These are phyloP conservation scores for Hylodesmum podocarpum DNA, from an alignment of 306 rosid species.

Conservation along the genomic window DNA sequence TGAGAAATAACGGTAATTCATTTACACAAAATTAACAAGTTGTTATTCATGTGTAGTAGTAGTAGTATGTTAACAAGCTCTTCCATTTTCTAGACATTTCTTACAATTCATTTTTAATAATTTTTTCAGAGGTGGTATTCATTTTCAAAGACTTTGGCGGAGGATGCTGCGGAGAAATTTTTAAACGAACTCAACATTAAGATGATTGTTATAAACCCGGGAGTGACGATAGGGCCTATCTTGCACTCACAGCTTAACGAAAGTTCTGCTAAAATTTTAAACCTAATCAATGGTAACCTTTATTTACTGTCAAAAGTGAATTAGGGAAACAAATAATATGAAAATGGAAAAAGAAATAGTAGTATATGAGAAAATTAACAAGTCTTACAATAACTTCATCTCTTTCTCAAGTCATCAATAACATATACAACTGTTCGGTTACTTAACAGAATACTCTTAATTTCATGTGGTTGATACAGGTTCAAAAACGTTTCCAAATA, in stretches of 20 bases:
- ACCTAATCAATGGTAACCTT: slow-evolving; percentile 58
- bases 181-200: background rate
- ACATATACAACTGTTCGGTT: too few relatives aligned
- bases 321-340: too few relatives aligned
- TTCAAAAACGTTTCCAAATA: slow-evolving; percentile 47
- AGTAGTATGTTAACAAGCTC: background rate
- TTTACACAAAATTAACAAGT: background rate
- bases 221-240: background rate
- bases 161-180: slow-evolving; percentile 10
- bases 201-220: slow-evolving; percentile 23
- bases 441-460: too few relatives aligned
- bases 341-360: too few relatives aligned
- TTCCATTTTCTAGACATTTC: background rate
- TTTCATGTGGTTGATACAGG: slow-evolving; percentile 37
- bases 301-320: too few relatives aligned
- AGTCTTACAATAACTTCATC: too few relatives aligned
- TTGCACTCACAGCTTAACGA: slow-evolving; percentile 46
- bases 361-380: too few relatives aligned
- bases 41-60: too few relatives aligned
- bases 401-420: too few relatives aligned
- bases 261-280: slow-evolving; percentile 50
- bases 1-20: background rate
- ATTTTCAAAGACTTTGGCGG: slow-evolving; percentile 19
- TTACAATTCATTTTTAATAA: background rate
- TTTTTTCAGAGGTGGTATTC: slow-evolving; percentile 27